These are phyloP conservation scores for Primulina tabacum DNA, from an alignment of 257 asterid species.

Conservation along the genomic window DNA sequence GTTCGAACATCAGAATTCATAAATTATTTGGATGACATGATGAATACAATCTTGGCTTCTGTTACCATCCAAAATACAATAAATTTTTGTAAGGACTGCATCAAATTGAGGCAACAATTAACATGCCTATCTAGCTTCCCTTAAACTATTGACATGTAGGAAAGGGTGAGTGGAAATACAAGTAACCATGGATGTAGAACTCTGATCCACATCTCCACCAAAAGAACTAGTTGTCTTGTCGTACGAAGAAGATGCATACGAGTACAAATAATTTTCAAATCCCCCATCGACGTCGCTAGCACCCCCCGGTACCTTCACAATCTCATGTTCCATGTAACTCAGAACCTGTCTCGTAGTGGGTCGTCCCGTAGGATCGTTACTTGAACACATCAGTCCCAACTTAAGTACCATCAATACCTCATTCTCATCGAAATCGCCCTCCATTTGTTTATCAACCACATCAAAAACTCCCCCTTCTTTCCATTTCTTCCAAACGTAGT, in stretches of 20 bases:
- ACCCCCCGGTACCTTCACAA: conserved; percentile 36
- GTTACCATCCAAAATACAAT: no score
- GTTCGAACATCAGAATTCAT: neutral
- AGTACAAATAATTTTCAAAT: conserved; percentile 47
- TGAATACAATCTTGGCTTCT: neutral
- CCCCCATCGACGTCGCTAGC: conserved; percentile 24
- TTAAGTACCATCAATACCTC: conserved; percentile 51
- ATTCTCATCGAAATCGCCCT: conserved; percentile 23
- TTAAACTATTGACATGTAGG: conserved; percentile 23
- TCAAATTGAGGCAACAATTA: neutral
- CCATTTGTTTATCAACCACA: conserved; percentile 44
- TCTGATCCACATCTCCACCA: conserved; percentile 32
- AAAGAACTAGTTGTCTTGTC: conserved; percentile 32
- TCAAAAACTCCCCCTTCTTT: conserved; percentile 40
- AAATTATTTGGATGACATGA: neutral
- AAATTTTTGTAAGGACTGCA: neutral
- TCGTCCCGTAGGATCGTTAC: conserved; percentile 31
- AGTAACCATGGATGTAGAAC: conserved; percentile 36
- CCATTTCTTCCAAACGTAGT: conserved; percentile 47
- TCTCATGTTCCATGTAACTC: conserved; percentile 46
- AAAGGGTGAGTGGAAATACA: conserved; percentile 36
- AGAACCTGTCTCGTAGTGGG: conserved; percentile 58
- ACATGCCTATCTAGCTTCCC: conserved; percentile 34
- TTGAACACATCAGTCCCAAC: conserved; percentile 49
- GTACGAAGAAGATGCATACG: conserved; percentile 46